phyloP scores from a whole-genome alignment of 1,284 basidiomycete genomes.

The Marasmius fiardii region DNA sequence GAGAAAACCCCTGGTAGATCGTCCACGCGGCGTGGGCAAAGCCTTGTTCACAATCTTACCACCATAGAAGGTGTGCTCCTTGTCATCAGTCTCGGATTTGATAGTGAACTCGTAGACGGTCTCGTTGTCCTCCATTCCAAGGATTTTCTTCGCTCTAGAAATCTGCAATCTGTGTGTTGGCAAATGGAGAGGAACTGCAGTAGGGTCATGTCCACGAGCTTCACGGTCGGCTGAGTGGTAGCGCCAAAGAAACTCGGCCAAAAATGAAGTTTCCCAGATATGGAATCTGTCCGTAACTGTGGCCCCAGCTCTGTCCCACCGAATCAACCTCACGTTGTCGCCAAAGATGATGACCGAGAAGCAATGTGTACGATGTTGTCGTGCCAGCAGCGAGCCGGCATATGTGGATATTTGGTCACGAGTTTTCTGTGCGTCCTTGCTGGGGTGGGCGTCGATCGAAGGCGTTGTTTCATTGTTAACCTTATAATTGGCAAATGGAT shows the following conservation, averaged over 20 bases:
- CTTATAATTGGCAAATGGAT: neutral
- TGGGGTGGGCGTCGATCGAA: neutral
- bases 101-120: too few species aligned
- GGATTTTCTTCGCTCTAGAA: neutral
- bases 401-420: constrained; percentile 9
- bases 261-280: constrained; percentile 7
- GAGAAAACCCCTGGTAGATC: too few species aligned
- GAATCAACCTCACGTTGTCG: constrained; percentile 18
- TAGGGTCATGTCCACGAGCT: constrained; percentile 18
- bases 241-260: constrained; percentile 19
- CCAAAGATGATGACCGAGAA: constrained; percentile 15
- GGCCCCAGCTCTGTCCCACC: constrained; percentile 21
- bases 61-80: too few species aligned
- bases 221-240: constrained; percentile 11
- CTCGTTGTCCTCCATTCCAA: neutral
- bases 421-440: neutral
- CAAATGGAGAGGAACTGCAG: neutral
- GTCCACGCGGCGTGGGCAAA: too few species aligned
- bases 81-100: too few species aligned
- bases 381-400: constrained; percentile 11
- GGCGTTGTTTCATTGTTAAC: neutral
- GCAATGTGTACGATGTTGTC: constrained; percentile 15
- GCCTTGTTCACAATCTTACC: too few species aligned
- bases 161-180: neutral
- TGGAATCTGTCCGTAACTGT: constrained; percentile 19